These are phyloP conservation scores for Raphanus hybrid DNA, from an alignment of 441 rosid genomes.

Conservation along the genomic window DNA sequence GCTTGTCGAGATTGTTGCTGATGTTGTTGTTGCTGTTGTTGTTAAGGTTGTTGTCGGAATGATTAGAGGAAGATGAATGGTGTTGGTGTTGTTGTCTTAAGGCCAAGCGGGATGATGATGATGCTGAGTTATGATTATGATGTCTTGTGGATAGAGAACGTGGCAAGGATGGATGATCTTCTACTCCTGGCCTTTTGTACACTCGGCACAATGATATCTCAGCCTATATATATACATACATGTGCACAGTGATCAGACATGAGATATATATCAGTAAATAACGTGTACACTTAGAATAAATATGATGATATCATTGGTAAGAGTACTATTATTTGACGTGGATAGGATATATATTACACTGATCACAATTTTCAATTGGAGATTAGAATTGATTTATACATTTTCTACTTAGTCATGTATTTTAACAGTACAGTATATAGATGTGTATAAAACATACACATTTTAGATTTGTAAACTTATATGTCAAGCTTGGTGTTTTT, in stretches of 20 bases:
- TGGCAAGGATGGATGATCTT: conserved; percentile 87
- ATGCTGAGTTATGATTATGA: conserved; percentile 40
- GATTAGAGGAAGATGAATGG: conserved; percentile 37
- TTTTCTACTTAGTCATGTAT: background rate
- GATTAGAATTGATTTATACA: background rate
- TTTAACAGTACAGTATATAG: background rate
- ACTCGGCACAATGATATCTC: conserved; percentile 98
- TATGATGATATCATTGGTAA: background rate
- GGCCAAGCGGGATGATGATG: conserved; percentile 39
- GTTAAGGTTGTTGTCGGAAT: conserved; percentile 47
- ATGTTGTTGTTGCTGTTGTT: conserved; percentile 33
- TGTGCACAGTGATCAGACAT: conserved; percentile 13
- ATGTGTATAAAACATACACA: conserved; percentile 1
- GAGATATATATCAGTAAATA: conserved; percentile 6
- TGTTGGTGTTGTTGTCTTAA: conserved; percentile 41
- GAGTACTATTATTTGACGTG: background rate
- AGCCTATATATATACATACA: conserved; percentile 52
- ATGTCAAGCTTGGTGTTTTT: conserved; percentile 13
- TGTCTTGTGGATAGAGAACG: conserved; percentile 66
- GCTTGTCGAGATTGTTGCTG: conserved; percentile 37
- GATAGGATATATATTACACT: background rate
- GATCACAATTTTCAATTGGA: background rate
- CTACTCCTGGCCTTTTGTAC: conserved; percentile 94
- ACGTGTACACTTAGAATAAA: background rate
- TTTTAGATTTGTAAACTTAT: background rate